Percentiles rank a stretch among this genome's conserved stretches.
Conservation (phyloP, 306 rosid genomes). For the Lupinus albus region DNA sequence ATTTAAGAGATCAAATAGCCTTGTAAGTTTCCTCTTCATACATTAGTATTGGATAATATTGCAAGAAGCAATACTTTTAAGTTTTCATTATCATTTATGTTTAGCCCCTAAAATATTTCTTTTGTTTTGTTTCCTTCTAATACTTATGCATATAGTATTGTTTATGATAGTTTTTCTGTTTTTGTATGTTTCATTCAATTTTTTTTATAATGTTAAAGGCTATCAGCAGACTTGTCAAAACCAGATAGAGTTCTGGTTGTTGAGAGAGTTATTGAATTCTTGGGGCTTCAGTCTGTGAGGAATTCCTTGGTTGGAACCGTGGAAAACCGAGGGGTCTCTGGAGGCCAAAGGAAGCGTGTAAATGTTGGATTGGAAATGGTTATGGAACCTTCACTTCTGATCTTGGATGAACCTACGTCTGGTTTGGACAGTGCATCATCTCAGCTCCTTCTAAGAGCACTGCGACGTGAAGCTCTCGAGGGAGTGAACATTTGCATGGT, state of each 20-base stretch:
- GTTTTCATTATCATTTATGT: background rate
- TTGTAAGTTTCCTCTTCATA: constrained; percentile 3
- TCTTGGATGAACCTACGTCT: constrained; percentile 96
- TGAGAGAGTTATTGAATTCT: constrained; percentile 84
- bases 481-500: constrained; percentile 96
- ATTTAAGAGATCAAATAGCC: background rate
- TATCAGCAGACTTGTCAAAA: constrained; percentile 69
- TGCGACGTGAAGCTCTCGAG: constrained; percentile 93
- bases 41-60: constrained; percentile 14
- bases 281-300: constrained; percentile 93
- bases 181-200: background rate
- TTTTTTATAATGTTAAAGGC: constrained; percentile 49
- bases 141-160: constrained; percentile 24
- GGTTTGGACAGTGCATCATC: constrained; percentile 99
- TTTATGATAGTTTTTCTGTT: constrained; percentile 30
- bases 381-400: constrained; percentile 95
- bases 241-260: constrained; percentile 82
- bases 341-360: constrained; percentile 96
- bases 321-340: constrained; percentile 94
- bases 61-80: constrained; percentile 9
- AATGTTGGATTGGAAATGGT: constrained; percentile 99
- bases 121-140: background rate
- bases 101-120: background rate
- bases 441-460: constrained; percentile 88
- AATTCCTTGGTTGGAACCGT: constrained; percentile 89